Evolutionary conservation across 768 basidiomycete species (phyloP).

Genomic region (Panaeolus papilionaceus): DNA sequence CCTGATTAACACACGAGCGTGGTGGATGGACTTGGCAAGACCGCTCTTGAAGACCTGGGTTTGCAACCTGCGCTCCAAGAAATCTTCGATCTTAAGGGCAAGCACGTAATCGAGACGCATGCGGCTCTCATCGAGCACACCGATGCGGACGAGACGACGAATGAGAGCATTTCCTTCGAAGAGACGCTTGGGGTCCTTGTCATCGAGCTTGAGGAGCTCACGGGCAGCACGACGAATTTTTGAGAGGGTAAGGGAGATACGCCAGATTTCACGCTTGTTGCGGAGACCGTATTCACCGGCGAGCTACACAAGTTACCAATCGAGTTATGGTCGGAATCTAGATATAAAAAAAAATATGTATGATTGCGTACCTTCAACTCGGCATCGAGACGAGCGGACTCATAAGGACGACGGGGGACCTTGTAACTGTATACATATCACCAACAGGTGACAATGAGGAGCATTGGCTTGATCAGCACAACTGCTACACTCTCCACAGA

Average conservation of each 20-base stretch:
- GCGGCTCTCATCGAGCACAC: constrained; percentile 98
- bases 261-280: constrained; percentile 99
- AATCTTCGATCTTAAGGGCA: constrained; percentile 98
- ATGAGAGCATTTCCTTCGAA: constrained; percentile 99
- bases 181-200: constrained; percentile 99
- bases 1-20: constrained; percentile 96
- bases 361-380: constrained; percentile 88
- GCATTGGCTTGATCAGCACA: constrained; percentile 69
- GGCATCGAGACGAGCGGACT: constrained; percentile 97
- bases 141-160: constrained; percentile 95
- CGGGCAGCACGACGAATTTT: constrained; percentile 99
- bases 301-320: constrained; percentile 61
- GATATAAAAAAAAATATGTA: constrained; percentile 9
- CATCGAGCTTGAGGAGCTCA: constrained; percentile 99
- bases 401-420: constrained; percentile 97
- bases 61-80: constrained; percentile 98
- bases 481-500: constrained; percentile 63
- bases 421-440: constrained; percentile 82
- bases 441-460: constrained; percentile 56
- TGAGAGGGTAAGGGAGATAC: constrained; percentile 96
- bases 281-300: constrained; percentile 99
- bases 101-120: constrained; percentile 99
- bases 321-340: neutral
- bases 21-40: constrained; percentile 97
- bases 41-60: constrained; percentile 99